Evolutionary conservation across 331 rosid genomes (phyloP).

Genomic region (Acacia pycnantha): DNA sequence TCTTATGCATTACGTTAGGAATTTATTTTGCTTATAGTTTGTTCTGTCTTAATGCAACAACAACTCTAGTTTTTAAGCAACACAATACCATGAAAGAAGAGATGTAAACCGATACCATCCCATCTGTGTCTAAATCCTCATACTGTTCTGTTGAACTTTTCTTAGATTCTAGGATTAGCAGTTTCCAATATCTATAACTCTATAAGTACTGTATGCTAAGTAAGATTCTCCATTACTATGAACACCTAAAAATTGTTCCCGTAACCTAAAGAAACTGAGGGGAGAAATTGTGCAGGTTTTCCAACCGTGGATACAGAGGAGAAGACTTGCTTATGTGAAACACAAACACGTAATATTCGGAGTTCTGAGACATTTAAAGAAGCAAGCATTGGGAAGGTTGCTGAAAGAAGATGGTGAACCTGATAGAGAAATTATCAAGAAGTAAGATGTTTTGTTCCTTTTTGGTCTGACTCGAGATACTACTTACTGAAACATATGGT

Average conservation of each 20-base stretch:
- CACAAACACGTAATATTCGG: constrained; percentile 80
- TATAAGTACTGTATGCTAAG: constrained; percentile 11
- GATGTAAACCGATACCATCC: not conserved
- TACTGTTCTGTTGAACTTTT: not conserved
- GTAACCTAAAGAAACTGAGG: constrained; percentile 6
- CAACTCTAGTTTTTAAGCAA: not conserved
- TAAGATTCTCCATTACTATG: not conserved
- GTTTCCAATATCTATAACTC: not conserved
- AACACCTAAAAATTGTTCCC: not conserved
- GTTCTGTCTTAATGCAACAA: not conserved
- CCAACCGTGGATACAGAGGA: constrained; percentile 84
- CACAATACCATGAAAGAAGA: not conserved
- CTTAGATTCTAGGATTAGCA: constrained; percentile 8
- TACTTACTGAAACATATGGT: not conserved
- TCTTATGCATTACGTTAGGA: not conserved
- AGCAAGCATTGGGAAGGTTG: constrained; percentile 62
- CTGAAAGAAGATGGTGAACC: constrained; percentile 59
- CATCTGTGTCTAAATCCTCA: not conserved
- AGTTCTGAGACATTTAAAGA: constrained; percentile 51
- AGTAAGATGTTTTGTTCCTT: constrained; percentile 41
- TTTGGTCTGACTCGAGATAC: not conserved
- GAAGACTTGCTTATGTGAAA: constrained; percentile 62
- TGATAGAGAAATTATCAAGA: constrained; percentile 38
- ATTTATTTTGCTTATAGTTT: not conserved
- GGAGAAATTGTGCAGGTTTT: constrained; percentile 52